These are phyloP conservation scores for Apiospora malaysiana DNA, from an alignment of 2,329 filamentous ascomycete genomes.

Conservation along the genomic window DNA sequence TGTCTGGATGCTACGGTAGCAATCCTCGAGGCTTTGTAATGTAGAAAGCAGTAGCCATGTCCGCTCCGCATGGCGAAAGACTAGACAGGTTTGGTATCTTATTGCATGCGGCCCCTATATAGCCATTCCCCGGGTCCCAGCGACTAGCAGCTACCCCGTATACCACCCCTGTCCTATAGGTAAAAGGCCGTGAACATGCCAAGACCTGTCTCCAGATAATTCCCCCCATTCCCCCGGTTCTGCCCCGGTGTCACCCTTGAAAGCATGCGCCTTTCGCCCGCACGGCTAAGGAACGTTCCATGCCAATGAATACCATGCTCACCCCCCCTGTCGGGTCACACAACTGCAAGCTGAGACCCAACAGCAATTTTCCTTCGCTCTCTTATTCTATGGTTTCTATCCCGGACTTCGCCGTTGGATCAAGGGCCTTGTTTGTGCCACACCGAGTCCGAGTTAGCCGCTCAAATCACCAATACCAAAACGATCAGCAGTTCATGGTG, in stretches of 20 bases:
- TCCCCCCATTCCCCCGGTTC: not conserved
- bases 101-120: conserved; percentile 6
- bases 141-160: not conserved
- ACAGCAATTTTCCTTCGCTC: not conserved
- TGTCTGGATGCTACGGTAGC: not conserved
- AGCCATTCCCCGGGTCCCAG: not conserved
- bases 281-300: not conserved
- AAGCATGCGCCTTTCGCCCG: not conserved
- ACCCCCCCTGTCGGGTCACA: conserved; percentile 10
- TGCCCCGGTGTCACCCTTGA: not conserved
- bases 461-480: not conserved
- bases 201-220: not conserved
- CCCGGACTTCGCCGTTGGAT: not conserved
- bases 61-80: not conserved
- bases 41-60: not conserved
- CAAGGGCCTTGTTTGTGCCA: not conserved
- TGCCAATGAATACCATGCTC: not conserved
- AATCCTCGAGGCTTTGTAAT: not conserved
- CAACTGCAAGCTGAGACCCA: not conserved
- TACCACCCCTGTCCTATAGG: not conserved
- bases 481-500: not conserved
- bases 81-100: not conserved
- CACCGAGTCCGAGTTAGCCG: not conserved
- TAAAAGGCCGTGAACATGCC: not conserved
- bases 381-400: not conserved